Evolutionary conservation across 192 early-diverging fungal species (phyloP), one percentile per base, ranked within the genome.

Genomic region (Backusella parvicylindrica): DNA sequence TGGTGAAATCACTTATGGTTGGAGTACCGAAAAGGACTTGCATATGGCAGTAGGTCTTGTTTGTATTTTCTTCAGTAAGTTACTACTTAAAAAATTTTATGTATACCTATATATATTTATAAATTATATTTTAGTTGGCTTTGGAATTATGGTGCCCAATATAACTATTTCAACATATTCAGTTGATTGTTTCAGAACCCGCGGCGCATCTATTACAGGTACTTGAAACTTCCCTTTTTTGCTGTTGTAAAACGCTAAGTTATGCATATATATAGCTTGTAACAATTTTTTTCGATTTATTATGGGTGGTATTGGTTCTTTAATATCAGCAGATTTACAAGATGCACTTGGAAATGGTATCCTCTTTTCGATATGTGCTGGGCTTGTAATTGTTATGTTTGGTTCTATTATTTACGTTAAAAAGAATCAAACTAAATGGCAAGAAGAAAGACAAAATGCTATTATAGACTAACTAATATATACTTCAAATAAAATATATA

Each of bases 171-270:
- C 71, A 9, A 71, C 81, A 1, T 83, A 83, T 37, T 73, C 79
- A 26, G 75, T 83, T n/a, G 81, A 83, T 63, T 83, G 71, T 13
- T 79, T 79, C 43, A 36, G 64, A 21, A 36, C 50, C 0, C 64
- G 65, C 7, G 40, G 77, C 32, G 78, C 81, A 23, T 83, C 81
- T n/a, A 78, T 74, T 6, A 83, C 71, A 65, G 75, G 75, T 77
- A 70, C 40, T n/a, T n/a, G n/a, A n/a, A n/a, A n/a, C n/a, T n/a
- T n/a, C n/a, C n/a, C n/a, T n/a, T n/a, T n/a, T n/a, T n/a, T n/a
- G n/a, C n/a, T n/a, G n/a, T 47, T 47, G 6, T n/a, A n/a, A 47
- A 47, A 6, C 18, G 18, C 16, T 66, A 43, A 50, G 21, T 21
- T 28, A 60, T 11, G 9, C n/a, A 35, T 65, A n/a, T 50, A 28